A percentile compares a stretch with the other conserved stretches of the same genome.
These are phyloP conservation scores for Gaeumannomyces tritici DNA, from an alignment of 2,329 filamentous ascomycete species.

Conservation along the genomic window DNA sequence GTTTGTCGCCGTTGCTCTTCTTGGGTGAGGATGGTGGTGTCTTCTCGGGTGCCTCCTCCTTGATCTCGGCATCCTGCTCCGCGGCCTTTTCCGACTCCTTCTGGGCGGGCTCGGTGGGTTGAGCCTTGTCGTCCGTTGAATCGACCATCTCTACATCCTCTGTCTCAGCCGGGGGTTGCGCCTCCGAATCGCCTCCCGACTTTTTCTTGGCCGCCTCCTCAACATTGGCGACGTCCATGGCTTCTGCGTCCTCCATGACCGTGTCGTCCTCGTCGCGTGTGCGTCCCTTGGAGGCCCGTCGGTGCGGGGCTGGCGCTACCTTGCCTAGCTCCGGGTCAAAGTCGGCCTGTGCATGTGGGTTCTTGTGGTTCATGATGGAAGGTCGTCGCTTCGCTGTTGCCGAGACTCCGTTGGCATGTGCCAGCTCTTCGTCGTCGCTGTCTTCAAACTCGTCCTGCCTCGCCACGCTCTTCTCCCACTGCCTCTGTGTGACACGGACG, in stretches of 20 bases:
- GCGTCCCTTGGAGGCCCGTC: not conserved
- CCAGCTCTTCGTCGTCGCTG: constrained; percentile 82
- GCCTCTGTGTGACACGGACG: constrained; percentile 67
- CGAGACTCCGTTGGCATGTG: constrained; percentile 61
- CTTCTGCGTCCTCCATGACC: constrained; percentile 2
- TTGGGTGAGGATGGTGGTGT: not conserved
- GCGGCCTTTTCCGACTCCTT: not conserved
- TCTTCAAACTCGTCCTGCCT: constrained; percentile 77
- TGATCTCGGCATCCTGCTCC: constrained; percentile 3
- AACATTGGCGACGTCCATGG: not conserved
- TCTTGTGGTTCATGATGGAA: constrained; percentile 42
- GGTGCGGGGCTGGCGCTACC: not conserved
- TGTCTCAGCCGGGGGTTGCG: not conserved
- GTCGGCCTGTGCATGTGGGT: constrained; percentile 32
- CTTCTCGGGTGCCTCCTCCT: constrained; percentile 4
- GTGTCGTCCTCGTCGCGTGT: constrained; percentile 1
- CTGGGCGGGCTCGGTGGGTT: not conserved
- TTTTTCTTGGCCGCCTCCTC: not conserved
- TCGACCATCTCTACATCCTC: constrained; percentile 5
- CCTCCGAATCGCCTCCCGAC: not conserved
- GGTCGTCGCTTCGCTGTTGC: constrained; percentile 31
- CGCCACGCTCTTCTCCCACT: constrained; percentile 69
- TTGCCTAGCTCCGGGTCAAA: constrained; percentile 9
- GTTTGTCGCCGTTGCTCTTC: not conserved
- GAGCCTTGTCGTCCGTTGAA: not conserved